Percentiles rank a stretch among this genome's conserved stretches.
phyloP scores from a whole-genome alignment of 495 filamentous ascomycete species.

The Penicillium pancosmium region DNA sequence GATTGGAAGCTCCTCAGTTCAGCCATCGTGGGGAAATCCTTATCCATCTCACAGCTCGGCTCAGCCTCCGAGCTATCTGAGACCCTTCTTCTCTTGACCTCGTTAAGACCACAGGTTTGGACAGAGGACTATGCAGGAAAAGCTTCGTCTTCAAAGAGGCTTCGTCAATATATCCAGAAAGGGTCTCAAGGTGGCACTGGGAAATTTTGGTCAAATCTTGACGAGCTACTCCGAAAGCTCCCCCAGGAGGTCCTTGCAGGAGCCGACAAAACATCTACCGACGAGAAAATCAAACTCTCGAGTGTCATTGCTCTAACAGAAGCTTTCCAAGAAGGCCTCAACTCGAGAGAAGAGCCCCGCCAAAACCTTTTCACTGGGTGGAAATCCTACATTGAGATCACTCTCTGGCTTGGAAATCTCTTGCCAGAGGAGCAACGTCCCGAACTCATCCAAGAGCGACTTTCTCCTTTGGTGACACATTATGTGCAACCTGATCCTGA shows the following conservation, averaged over 20 bases:
- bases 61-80: slow-evolving; percentile 72
- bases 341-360: slow-evolving; percentile 70
- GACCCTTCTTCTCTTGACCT: slow-evolving; percentile 63
- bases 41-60: slow-evolving; percentile 68
- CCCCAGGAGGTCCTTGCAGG: slow-evolving; percentile 56
- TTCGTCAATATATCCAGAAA: slow-evolving; percentile 75
- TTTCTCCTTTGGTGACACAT: slow-evolving; percentile 61
- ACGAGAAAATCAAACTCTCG: slow-evolving; percentile 24
- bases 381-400: slow-evolving; percentile 67
- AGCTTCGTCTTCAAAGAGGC: slow-evolving; percentile 60
- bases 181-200: slow-evolving; percentile 75
- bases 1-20: slow-evolving; percentile 65
- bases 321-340: slow-evolving; percentile 68
- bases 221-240: slow-evolving; percentile 59
- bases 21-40: slow-evolving; percentile 66
- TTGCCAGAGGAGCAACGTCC: slow-evolving; percentile 49
- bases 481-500: slow-evolving; percentile 56
- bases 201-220: slow-evolving; percentile 71
- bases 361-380: slow-evolving; percentile 68
- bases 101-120: slow-evolving; percentile 71
- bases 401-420: slow-evolving; percentile 49
- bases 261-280: slow-evolving; percentile 46
- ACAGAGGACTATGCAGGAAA: slow-evolving; percentile 67
- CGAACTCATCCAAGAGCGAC: slow-evolving; percentile 47
- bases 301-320: slow-evolving; percentile 53